phyloP scores from a whole-genome alignment of 1,139 yeast genomes.

The Debaryomyces robertsiae region DNA sequence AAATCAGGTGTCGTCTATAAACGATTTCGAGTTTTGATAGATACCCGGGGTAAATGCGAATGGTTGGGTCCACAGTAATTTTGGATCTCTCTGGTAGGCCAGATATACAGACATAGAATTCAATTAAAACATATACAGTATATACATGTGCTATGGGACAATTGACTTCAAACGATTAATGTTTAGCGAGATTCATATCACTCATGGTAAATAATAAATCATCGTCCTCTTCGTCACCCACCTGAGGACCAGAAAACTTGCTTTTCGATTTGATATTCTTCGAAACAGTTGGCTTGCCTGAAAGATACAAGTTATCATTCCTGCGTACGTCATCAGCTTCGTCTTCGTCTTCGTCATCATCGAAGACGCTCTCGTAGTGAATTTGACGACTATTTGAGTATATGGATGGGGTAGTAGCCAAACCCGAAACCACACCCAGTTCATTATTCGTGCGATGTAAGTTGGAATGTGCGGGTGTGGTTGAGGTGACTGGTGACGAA shows the following conservation, averaged over 20 bases:
- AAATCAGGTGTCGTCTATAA: neutral
- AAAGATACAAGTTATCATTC: conserved; percentile 4
- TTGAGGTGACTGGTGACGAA: conserved; percentile 26
- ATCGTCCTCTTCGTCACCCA: conserved; percentile 68
- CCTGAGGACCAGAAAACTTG: conserved; percentile 9
- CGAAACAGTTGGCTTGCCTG: neutral
- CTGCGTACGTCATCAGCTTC: conserved; percentile 18
- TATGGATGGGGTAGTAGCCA: conserved; percentile 42
- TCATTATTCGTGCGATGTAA: conserved; percentile 15
- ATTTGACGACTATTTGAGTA: conserved; percentile 31
- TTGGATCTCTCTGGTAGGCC: neutral
- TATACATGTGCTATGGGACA: conserved; percentile 1
- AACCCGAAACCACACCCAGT: conserved; percentile 27
- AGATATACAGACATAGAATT: neutral
- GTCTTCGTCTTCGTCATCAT: conserved; percentile 53
- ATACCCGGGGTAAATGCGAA: conserved; percentile 9
- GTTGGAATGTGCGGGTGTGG: conserved; percentile 26
- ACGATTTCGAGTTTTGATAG: neutral
- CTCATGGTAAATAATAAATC: conserved; percentile 88
- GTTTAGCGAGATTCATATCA: conserved; percentile 65
- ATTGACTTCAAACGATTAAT: conserved; percentile 8
- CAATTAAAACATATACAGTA: conserved; percentile 1
- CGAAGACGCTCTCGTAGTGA: conserved; percentile 53
- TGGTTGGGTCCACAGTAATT: neutral
- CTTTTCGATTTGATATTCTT: conserved; percentile 3